A percentile compares a stretch with the other conserved stretches of the same genome.
Evolutionary conservation across 2,329 filamentous ascomycete species (phyloP).

Genomic region (Pezicula radicicola): DNA sequence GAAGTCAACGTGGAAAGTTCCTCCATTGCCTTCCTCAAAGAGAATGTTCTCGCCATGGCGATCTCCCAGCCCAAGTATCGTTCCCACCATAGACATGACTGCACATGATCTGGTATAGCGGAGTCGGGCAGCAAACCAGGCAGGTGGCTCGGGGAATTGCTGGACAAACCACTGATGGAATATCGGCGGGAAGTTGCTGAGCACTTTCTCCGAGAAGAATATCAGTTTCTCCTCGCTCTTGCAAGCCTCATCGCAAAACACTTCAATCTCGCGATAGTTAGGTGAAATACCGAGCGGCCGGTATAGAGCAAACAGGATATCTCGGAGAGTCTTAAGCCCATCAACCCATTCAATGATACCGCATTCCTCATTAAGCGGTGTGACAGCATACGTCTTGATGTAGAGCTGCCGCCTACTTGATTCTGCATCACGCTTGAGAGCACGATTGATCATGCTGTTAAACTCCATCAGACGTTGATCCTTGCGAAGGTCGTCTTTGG

Average conservation of each 20-base stretch:
- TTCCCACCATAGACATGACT: conserved; percentile 99
- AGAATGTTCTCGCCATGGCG: conserved; percentile 97
- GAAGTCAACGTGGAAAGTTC: conserved; percentile 97
- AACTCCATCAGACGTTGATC: conserved; percentile 99
- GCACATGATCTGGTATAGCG: conserved; percentile 91
- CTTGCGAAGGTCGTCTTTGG: conserved; percentile 95
- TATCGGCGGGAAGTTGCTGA: conserved; percentile 72
- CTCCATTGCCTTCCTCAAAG: conserved; percentile 89
- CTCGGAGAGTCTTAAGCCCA: conserved; percentile 88
- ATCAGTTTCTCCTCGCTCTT: conserved; percentile 55
- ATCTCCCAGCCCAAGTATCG: conserved; percentile 89
- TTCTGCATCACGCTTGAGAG: conserved; percentile 86
- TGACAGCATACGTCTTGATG: conserved; percentile 96
- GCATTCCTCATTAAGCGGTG: conserved; percentile 94
- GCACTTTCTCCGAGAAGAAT: conserved; percentile 67
- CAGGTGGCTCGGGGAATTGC: conserved; percentile 87
- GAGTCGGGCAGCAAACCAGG: conserved; percentile 87
- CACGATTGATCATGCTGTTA: conserved; percentile 95
- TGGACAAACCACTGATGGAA: conserved; percentile 95
- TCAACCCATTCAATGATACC: conserved; percentile 99
- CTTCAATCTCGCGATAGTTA: conserved; percentile 67
- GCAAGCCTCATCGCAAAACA: conserved; percentile 61
- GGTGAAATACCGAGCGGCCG: conserved; percentile 66
- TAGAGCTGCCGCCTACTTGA: conserved; percentile 87
- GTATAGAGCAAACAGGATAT: conserved; percentile 81